Evolutionary conservation across 2,329 filamentous ascomycete genomes (phyloP), one percentile per base, ranked within the genome.

Genomic region (Apiospora marii): DNA sequence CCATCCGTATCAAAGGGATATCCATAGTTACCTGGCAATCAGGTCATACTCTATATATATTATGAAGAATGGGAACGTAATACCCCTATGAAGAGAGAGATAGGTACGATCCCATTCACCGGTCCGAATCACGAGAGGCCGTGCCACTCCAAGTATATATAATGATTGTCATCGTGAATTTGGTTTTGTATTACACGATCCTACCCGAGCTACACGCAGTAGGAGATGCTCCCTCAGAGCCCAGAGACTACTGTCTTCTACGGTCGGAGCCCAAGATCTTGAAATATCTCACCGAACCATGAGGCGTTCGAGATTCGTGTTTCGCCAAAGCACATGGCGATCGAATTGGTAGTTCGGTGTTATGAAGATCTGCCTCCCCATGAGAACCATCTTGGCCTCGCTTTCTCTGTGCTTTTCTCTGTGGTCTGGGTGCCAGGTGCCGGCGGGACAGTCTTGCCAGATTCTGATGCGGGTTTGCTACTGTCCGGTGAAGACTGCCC

Each of bases 401-500:
- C 58, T 41, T 64, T 64, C 19, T 13, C 22, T 41, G 58, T n/a
- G 19, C 22, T n/a, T 41, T 64, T 64, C 19, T 13, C 22, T 41
- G 58, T n/a, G 19, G 12, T n/a, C 34, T 64, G 58, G 22, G 58
- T 41, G 10, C 10, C 58, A n/a, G 58, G 2, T n/a, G 34, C 3
- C 22, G 34, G 34, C 4, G 8, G 34, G 4, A 22, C 16, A 64
- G 58, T 8, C 34, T 64, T 64, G 58, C 34, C 34, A 5, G 58
- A 4, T 6, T 64, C 58, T 6, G 58, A 41, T 24, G 58, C 19
- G 19, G 58, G 22, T 12, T 41, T 64, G 13, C 34, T 64, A 64
- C 58, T 22, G 41, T 43, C 30, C 14, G 67, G 46, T n/a, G 58
- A n/a, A 41, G 58, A 64, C n/a, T 37, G 34, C 48, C 73, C 76